A percentile compares a stretch with the other conserved stretches of the same genome.
These are phyloP conservation scores for Lentinula guzmanii DNA, from an alignment of 768 basidiomycete genomes.

Conservation along the genomic window DNA sequence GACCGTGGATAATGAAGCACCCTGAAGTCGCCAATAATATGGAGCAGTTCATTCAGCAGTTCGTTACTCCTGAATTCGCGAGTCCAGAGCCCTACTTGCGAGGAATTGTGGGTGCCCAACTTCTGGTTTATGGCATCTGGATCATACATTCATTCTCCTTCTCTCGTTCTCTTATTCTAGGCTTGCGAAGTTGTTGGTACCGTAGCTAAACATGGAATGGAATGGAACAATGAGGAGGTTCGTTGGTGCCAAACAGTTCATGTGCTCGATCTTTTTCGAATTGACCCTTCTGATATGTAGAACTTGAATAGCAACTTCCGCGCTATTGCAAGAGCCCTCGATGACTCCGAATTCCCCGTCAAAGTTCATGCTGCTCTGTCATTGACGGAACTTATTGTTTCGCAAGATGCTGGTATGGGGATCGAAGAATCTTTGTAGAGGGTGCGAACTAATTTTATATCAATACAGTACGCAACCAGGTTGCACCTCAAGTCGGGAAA, in stretches of 20 bases:
- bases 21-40: conserved; percentile 73
- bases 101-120: conserved; percentile 52
- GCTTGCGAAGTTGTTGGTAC: conserved; percentile 79
- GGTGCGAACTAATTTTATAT: neutral
- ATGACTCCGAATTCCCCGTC: conserved; percentile 78
- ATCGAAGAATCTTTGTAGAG: neutral
- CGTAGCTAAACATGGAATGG: conserved; percentile 62
- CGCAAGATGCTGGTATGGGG: conserved; percentile 54
- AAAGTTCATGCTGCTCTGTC: conserved; percentile 79
- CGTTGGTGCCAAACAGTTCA: conserved; percentile 3
- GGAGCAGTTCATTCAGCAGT: conserved; percentile 70
- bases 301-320: conserved; percentile 59
- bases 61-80: conserved; percentile 70
- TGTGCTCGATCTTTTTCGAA: neutral
- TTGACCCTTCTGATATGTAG: conserved; percentile 24
- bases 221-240: conserved; percentile 63
- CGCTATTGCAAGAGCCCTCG: conserved; percentile 59
- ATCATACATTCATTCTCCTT: neutral
- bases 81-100: conserved; percentile 68
- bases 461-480: conserved; percentile 53
- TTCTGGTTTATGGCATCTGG: conserved; percentile 6
- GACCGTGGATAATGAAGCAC: conserved; percentile 77
- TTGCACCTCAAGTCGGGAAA: conserved; percentile 76
- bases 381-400: conserved; percentile 67
- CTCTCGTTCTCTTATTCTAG: conserved; percentile 25